Evolutionary conservation across 129 eudicot genomes (phyloP), one percentile per base, ranked within the genome.

Genomic region (Calendula officinalis): DNA sequence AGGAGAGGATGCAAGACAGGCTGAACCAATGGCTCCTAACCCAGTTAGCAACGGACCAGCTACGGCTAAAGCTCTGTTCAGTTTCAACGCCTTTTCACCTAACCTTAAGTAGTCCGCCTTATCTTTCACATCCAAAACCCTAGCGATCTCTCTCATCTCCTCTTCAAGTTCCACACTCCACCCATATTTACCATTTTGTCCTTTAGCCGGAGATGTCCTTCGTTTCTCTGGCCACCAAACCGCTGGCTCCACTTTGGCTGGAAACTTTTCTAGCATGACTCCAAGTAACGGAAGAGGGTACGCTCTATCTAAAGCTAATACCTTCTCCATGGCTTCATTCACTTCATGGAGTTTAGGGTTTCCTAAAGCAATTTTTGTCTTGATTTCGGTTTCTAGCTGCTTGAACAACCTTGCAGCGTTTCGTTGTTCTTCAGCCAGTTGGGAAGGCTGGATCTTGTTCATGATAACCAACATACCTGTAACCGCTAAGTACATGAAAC

Each of bases 281-380:
- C 95, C 95, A n/a, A 86, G 78, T 17, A 90, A 65, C 46, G 97
- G 97, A 50, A 90, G 85, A 33, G 97, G 97, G 75, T 81, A 90
- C 1, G 95, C 97, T 64, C 56, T 80, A 50, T 90, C 97, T 53
- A 86, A 56, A 39, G 84, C 89, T 75, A 84, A 78, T 32, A 86
- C 79, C 48, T 71, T 82, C 32, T 75, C 75, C 81, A 84, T 71
- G 4, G 81, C 56, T 10, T 86, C 87, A 14, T 78, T 67, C 3
- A 84, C 82, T 17, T 84, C 79, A 32, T 10, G 50, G 1, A 34
- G 4, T 2, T 64, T 74, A 4, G 69, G 61, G 0, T 39, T 59
- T 5, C 70, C 67, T 0, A 75, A 51, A 0, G 79, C 61, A 0
- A 84, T 16, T 2, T 41, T 56, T 9, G 82, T 77, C 70, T 81